Evolutionary conservation across 129 eudicot species (phyloP), one percentile per base, ranked within the genome.

Genomic region (Sambucus nigra): DNA sequence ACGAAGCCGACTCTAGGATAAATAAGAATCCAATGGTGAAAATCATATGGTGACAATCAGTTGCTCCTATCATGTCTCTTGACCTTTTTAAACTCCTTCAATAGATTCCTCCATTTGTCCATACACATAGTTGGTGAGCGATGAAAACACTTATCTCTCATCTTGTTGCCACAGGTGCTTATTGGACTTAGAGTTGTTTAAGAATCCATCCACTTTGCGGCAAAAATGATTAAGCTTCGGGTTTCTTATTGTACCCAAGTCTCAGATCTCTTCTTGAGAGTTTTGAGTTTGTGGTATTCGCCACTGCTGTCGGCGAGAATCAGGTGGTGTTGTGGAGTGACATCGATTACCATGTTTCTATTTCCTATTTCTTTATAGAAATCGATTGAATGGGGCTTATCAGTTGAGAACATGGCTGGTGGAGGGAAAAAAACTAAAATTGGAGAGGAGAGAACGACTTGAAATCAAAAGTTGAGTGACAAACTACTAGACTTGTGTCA

Each of bases 51-150:
- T n/a, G n/a, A n/a, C n/a, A n/a, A n/a, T n/a, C n/a, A n/a, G n/a
- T n/a, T 38, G 23, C 54, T 60, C 5, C 66, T 60, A 20, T 46
- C 27, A 23, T 75, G 64, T 33, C 66, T 56, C 69, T 75, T 75
- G 10, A 69, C 76, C 59, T 75, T 75, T 41, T 75, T 75, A 12
- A 60, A 75, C 64, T 75, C 81, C 59, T 75, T 75, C 35, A 75
- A 55, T 41, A 75, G 16, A 59, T 75, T 75, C 58, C 80, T 69
- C 80, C 80, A 75, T 46, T 75, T 75, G 27, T 75, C 80, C 1
- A 72, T 75, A 64, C 80, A 75, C 80, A 75, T 75, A 26, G 71
- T 69, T 4, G 80, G 76, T 1, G 80, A 69, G 2, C 80, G 66
- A 55, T 75, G 76, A 18, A 75, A 75, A 19, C 80, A 76, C 16